A percentile compares a stretch with the other conserved stretches of the same genome.
Conservation (phyloP, 352 stramenopile genomes). For the Phytophthora colocasiae region DNA sequence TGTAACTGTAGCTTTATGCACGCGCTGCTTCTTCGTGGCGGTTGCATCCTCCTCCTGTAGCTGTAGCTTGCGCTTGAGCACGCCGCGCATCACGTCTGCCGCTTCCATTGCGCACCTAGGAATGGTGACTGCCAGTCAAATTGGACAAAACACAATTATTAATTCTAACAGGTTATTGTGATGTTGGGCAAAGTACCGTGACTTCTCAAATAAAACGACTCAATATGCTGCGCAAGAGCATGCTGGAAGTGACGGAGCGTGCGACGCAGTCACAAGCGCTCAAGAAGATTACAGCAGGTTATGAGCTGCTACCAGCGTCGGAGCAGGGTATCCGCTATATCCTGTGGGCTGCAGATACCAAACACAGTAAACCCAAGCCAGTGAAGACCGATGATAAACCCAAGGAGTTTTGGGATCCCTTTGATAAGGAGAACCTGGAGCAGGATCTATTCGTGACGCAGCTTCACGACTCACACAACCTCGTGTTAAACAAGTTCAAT, state of each 20-base stretch:
- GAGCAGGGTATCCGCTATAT: conserved; percentile 53
- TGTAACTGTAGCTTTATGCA: conserved; percentile 63
- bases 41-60: conserved; percentile 12
- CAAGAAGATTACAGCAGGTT: conserved; percentile 64
- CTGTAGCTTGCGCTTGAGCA: conserved; percentile 50
- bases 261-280: conserved; percentile 66
- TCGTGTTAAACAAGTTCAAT: conserved; percentile 87
- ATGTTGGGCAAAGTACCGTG: background rate
- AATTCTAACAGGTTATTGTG: background rate
- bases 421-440: conserved; percentile 77
- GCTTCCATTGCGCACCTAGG: conserved; percentile 10
- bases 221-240: conserved; percentile 62
- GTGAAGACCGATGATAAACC: conserved; percentile 9
- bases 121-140: conserved; percentile 32
- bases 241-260: conserved; percentile 69
- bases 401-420: conserved; percentile 68
- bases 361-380: conserved; percentile 50
- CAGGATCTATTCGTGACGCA: conserved; percentile 69
- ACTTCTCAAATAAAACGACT: background rate
- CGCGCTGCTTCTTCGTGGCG: conserved; percentile 65
- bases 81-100: conserved; percentile 22
- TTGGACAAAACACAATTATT: conserved; percentile 21
- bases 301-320: conserved; percentile 56
- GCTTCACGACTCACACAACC: conserved; percentile 76
- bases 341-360: conserved; percentile 55